phyloP scores from a whole-genome alignment of 129 eudicot genomes.

The Solidago caesia region DNA sequence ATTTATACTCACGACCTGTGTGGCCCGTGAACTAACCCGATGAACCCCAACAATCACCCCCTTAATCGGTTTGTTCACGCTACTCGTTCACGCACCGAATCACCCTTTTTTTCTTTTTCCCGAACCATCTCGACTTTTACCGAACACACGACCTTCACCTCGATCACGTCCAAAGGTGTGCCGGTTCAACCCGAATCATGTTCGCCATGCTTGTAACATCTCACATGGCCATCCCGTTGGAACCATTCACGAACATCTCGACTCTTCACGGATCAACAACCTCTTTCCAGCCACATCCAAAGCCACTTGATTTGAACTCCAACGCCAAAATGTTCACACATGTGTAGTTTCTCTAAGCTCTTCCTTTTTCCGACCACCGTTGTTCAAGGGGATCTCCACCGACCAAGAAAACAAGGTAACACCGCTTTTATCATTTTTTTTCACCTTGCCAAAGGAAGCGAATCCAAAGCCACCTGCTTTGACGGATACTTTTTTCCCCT shows the following conservation, averaged over 20 bases:
- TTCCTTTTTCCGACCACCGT: background rate
- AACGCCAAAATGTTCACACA: background rate
- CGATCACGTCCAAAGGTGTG: no score
- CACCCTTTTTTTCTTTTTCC: no score
- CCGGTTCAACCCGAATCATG: background rate
- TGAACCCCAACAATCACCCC: background rate
- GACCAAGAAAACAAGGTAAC: constrained; percentile 1
- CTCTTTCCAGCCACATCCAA: background rate
- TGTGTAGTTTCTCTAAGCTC: background rate
- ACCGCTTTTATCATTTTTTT: background rate
- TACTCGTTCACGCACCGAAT: no score
- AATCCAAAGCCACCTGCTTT: constrained; percentile 3
- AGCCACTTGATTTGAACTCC: background rate
- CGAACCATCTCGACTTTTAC: no score
- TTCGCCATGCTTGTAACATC: background rate
- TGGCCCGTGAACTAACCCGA: background rate
- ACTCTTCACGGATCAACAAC: no score
- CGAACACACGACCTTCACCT: no score
- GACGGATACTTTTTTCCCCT: background rate
- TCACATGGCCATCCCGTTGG: constrained; percentile 5
- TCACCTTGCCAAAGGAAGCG: background rate
- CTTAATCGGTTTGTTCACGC: no score
- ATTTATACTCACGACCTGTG: no score
- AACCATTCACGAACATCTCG: background rate
- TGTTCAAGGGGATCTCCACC: background rate